Percentiles rank a stretch among this genome's conserved stretches.
Evolutionary conservation across 176 grass and related monocot species (phyloP).

Genomic region (Oryza coarctata): DNA sequence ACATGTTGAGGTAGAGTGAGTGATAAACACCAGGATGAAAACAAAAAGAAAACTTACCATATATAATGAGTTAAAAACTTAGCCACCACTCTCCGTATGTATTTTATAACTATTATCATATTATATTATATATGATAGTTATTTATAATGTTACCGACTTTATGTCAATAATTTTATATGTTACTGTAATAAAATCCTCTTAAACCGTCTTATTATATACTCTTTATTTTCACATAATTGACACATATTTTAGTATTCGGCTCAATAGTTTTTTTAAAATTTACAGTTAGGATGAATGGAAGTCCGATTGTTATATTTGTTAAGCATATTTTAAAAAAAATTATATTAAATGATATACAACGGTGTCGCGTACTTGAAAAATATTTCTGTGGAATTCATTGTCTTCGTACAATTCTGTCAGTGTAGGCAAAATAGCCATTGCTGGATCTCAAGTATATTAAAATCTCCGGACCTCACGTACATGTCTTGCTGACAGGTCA

Average conservation of each 20-base stretch:
- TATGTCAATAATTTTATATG: no score
- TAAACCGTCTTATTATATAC: no score
- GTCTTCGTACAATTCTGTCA: background rate
- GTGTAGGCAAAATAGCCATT: background rate
- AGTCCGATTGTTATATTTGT: background rate
- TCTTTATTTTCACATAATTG: background rate
- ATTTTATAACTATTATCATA: background rate
- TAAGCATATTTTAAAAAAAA: background rate
- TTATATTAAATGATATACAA: background rate
- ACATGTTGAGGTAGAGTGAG: background rate
- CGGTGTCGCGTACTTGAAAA: background rate
- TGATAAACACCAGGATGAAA: background rate
- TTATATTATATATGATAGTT: no score
- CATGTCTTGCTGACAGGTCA: slow-evolving; percentile 13
- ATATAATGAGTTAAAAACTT: background rate
- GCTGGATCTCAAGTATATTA: background rate
- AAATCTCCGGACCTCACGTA: background rate
- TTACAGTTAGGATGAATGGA: background rate
- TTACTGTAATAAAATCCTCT: no score
- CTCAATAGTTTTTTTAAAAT: no score
- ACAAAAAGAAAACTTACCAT: background rate
- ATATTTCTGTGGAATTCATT: background rate
- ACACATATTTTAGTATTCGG: no score
- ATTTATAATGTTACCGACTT: no score
- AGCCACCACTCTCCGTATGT: background rate